Conservation (phyloP, 805 yeast species). For the Saturnispora mendoncae region DNA sequence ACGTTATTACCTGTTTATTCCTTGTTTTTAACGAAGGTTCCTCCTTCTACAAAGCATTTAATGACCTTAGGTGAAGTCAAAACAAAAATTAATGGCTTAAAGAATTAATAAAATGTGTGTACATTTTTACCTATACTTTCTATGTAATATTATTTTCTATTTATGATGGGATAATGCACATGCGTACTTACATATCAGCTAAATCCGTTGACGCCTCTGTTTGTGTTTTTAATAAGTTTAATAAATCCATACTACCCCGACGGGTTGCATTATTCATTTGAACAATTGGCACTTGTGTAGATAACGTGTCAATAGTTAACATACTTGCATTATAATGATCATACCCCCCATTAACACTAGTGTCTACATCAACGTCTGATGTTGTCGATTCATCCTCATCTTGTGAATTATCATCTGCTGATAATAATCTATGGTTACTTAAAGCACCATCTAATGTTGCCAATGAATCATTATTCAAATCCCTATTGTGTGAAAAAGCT, state of each 20-base stretch:
- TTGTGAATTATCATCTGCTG: too few relatives aligned
- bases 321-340: slow-evolving; percentile 1
- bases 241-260: slow-evolving; percentile 4
- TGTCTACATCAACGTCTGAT: too few relatives aligned
- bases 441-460: too few relatives aligned
- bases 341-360: neutral
- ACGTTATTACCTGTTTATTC: slow-evolving; percentile 71
- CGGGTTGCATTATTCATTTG: neutral
- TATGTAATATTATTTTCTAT: too few relatives aligned
- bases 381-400: too few relatives aligned
- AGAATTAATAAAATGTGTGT: neutral
- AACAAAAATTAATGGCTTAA: slow-evolving; percentile 3
- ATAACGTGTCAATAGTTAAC: slow-evolving; percentile 7
- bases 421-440: too few relatives aligned
- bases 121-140: too few relatives aligned
- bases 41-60: slow-evolving; percentile 57
- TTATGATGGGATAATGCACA: too few relatives aligned
- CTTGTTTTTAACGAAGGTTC: slow-evolving; percentile 73
- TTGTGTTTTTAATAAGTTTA: slow-evolving; percentile 4
- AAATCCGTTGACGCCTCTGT: slow-evolving; percentile 3
- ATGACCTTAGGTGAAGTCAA: slow-evolving; percentile 7
- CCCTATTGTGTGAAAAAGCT: slow-evolving; percentile 12
- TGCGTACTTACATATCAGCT: slow-evolving; percentile 6
- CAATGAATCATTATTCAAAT: neutral
- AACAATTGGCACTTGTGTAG: slow-evolving; percentile 6